Conservation (phyloP, 1,139 yeast genomes). For the Yamadazyma mexicana region DNA sequence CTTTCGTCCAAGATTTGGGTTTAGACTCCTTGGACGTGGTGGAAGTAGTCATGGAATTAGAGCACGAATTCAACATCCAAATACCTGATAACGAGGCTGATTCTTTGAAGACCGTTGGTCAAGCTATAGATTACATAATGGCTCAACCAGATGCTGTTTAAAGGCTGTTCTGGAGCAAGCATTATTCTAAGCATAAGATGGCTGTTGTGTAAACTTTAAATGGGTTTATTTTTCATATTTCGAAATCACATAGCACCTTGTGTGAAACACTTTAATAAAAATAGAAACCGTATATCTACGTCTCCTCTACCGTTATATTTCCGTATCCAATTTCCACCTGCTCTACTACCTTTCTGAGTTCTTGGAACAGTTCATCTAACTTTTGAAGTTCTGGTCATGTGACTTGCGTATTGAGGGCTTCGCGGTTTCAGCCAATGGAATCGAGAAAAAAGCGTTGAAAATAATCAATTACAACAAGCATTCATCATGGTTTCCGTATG, state of each 20-base stretch:
- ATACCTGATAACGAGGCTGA: constrained; percentile 90
- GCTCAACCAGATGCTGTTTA: constrained; percentile 71
- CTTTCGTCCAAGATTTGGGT: constrained; percentile 75
- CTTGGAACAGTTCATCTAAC: no score
- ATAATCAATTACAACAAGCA: constrained; percentile 9
- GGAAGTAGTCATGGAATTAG: constrained; percentile 88
- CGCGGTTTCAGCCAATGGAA: constrained; percentile 15
- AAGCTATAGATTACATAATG: constrained; percentile 74
- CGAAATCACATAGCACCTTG: no score
- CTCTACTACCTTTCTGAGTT: no score
- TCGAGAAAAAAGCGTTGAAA: constrained; percentile 13
- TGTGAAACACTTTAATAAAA: no score
- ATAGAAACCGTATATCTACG: no score
- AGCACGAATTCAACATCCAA: constrained; percentile 74
- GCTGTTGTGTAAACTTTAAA: no score
- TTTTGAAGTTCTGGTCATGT: no score
- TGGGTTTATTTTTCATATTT: no score
- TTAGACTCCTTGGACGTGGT: constrained; percentile 87
- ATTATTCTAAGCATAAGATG: no score
- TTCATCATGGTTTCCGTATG: constrained; percentile 18
- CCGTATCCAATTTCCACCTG: no score
- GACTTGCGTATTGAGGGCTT: background rate
- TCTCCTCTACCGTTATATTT: no score
- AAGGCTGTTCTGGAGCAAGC: no score
- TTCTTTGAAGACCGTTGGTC: constrained; percentile 76